Conservation (phyloP, 1,284 basidiomycete genomes). For the Wallemia mellicola region DNA sequence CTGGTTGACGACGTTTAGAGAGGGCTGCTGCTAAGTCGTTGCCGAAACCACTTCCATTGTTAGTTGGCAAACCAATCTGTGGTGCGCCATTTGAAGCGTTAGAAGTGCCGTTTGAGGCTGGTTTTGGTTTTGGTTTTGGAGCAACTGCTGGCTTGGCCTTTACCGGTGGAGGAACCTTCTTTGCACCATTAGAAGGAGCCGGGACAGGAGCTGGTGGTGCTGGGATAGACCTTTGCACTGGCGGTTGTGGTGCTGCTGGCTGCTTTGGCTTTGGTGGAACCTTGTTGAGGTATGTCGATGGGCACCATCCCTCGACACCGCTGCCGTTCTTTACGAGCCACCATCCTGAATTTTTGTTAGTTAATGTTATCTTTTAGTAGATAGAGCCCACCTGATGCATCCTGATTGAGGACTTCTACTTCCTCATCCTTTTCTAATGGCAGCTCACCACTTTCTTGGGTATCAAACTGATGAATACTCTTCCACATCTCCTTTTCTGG, state of each 20-base stretch:
- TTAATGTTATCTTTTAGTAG: neutral
- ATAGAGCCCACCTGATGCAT: conserved; percentile 35
- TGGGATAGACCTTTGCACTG: conserved; percentile 20
- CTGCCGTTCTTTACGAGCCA: conserved; percentile 75
- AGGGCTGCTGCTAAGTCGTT: neutral
- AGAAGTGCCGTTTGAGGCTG: conserved; percentile 1
- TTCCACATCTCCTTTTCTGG: conserved; percentile 45
- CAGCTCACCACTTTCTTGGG: conserved; percentile 63
- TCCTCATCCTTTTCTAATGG: conserved; percentile 62
- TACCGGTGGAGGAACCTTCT: conserved; percentile 16
- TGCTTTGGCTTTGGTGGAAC: conserved; percentile 19
- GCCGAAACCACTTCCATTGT: neutral
- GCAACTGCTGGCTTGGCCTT: conserved; percentile 17
- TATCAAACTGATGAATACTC: conserved; percentile 62
- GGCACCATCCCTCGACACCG: conserved; percentile 37
- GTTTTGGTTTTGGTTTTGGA: conserved; percentile 14
- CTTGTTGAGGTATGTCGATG: conserved; percentile 1
- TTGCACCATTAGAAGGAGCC: conserved; percentile 15
- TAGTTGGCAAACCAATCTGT: neutral
- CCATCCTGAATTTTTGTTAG: conserved; percentile 25
- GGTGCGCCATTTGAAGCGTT: neutral
- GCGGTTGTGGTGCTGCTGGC: conserved; percentile 36
- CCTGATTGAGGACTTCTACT: conserved; percentile 76
- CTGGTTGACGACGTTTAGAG: neutral
- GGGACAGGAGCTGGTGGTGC: conserved; percentile 33